These are phyloP conservation scores for Westerdykella sp. DNA, from an alignment of 2,329 filamentous ascomycete species.

Conservation along the genomic window DNA sequence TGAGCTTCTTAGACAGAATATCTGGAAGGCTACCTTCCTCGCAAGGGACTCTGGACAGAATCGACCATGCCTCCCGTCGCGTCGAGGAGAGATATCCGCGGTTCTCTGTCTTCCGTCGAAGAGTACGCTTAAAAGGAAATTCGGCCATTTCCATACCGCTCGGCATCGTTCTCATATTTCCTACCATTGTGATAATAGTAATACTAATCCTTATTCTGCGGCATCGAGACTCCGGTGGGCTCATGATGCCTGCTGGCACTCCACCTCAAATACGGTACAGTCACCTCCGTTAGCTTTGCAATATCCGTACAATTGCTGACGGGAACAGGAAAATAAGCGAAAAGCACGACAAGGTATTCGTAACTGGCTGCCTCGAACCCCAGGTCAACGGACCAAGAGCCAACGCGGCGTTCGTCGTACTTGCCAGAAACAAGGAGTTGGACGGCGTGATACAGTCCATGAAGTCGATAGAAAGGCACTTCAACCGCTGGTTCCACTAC, in stretches of 20 bases:
- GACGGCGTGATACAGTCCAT: constrained; percentile 94
- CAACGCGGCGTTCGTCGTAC: constrained; percentile 91
- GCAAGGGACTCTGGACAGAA: constrained; percentile 37
- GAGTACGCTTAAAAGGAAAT: constrained; percentile 83
- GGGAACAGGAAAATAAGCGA: constrained; percentile 81
- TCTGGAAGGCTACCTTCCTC: constrained; percentile 43
- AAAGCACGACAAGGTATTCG: constrained; percentile 94
- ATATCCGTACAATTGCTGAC: constrained; percentile 9
- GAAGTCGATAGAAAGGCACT: constrained; percentile 96
- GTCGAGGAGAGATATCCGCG: constrained; percentile 43
- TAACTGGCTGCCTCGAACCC: constrained; percentile 74
- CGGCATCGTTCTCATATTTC: constrained; percentile 87
- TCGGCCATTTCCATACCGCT: constrained; percentile 88
- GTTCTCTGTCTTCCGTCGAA: constrained; percentile 76
- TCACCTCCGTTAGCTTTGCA: background rate
- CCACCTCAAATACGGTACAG: constrained; percentile 80
- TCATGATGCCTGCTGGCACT: constrained; percentile 80
- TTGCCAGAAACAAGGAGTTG: constrained; percentile 92
- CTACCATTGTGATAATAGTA: constrained; percentile 81
- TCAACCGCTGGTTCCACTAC: constrained; percentile 98
- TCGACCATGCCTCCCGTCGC: constrained; percentile 40
- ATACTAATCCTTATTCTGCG: constrained; percentile 85
- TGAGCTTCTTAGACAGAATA: constrained; percentile 42
- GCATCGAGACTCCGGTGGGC: constrained; percentile 75
- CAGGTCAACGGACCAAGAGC: constrained; percentile 73